Percentiles rank a stretch among this genome's conserved stretches.
These are phyloP conservation scores for Aspergillus piperis DNA, from an alignment of 2,329 filamentous ascomycete genomes.

Conservation along the genomic window DNA sequence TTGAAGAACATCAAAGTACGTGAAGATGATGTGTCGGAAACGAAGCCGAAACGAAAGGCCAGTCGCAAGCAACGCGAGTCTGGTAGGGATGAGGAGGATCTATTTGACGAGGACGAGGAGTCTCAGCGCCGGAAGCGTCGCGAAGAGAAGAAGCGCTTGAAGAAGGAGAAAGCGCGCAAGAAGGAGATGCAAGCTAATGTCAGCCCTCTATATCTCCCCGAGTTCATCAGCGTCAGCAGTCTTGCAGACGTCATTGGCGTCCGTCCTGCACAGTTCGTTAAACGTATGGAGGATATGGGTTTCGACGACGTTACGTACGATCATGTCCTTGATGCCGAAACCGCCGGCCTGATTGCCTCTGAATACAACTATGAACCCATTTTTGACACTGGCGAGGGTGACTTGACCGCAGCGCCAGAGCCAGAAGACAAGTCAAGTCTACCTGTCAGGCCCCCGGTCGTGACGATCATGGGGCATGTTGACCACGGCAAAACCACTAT, in stretches of 20 bases:
- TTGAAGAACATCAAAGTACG: conserved; percentile 25
- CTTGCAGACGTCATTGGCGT: conserved; percentile 75
- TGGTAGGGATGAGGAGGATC: conserved; percentile 32
- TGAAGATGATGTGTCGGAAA: conserved; percentile 16
- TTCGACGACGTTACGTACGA: conserved; percentile 83
- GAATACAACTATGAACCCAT: conserved; percentile 92
- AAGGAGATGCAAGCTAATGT: conserved; percentile 45
- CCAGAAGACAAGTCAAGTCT: conserved; percentile 68
- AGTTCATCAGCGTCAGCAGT: conserved; percentile 87
- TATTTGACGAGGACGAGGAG: conserved; percentile 41
- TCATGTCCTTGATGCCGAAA: conserved; percentile 87
- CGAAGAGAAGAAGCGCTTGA: conserved; percentile 37
- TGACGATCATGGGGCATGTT: conserved; percentile 99
- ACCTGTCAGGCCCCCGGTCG: conserved; percentile 80
- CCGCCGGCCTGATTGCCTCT: conserved; percentile 82
- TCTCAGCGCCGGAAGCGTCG: conserved; percentile 29
- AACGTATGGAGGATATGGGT: conserved; percentile 77
- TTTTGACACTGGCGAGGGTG: conserved; percentile 65
- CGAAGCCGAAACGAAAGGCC: conserved; percentile 27
- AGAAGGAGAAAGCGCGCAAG: conserved; percentile 47
- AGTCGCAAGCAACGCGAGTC: conserved; percentile 25
- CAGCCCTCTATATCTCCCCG: conserved; percentile 74
- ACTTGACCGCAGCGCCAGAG: conserved; percentile 70
- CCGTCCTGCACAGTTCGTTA: conserved; percentile 68
- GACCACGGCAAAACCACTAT: conserved; percentile 98